Percentiles rank a stretch among this genome's conserved stretches.
phyloP scores from a whole-genome alignment of 345 rosid genomes.

The Punica granatum region DNA sequence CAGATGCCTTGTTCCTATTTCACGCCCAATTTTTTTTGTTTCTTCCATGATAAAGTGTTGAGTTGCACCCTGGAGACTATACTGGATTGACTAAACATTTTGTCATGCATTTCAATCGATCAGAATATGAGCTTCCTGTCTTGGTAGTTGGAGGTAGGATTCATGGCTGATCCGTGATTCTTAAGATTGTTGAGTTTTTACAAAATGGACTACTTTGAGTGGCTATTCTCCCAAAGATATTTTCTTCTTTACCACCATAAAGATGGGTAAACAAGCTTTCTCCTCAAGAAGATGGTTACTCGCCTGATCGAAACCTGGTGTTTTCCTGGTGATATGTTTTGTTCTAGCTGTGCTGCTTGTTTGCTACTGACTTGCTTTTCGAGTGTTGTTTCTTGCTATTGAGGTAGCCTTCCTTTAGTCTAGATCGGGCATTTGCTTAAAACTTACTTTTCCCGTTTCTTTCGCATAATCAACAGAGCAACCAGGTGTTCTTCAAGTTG shows the following conservation, averaged over 20 bases:
- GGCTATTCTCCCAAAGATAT: background rate
- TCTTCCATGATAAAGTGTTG: background rate
- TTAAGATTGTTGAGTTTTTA: background rate
- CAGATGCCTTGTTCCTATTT: background rate
- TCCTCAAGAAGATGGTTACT: background rate
- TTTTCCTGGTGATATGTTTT: background rate
- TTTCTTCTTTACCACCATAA: background rate
- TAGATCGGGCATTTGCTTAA: background rate
- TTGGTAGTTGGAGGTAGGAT: background rate
- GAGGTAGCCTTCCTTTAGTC: no score
- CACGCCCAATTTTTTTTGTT: background rate
- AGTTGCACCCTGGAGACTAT: no score
- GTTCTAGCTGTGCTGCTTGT: no score
- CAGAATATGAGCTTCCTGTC: background rate
- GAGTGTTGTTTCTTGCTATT: no score
- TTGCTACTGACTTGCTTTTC: no score
- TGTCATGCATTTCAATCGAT: no score
- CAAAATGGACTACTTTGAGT: background rate
- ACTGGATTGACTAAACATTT: no score
- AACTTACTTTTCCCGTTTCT: background rate
- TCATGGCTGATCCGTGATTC: background rate
- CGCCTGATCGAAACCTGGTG: background rate
- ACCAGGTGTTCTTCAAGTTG: conserved; percentile 89
- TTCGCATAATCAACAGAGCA: conserved; percentile 3
- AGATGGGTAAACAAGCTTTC: background rate